Percentiles rank a stretch among this genome's conserved stretches.
phyloP scores from a whole-genome alignment of 2,329 filamentous ascomycete species.

The Dactylellina drechsleri region DNA sequence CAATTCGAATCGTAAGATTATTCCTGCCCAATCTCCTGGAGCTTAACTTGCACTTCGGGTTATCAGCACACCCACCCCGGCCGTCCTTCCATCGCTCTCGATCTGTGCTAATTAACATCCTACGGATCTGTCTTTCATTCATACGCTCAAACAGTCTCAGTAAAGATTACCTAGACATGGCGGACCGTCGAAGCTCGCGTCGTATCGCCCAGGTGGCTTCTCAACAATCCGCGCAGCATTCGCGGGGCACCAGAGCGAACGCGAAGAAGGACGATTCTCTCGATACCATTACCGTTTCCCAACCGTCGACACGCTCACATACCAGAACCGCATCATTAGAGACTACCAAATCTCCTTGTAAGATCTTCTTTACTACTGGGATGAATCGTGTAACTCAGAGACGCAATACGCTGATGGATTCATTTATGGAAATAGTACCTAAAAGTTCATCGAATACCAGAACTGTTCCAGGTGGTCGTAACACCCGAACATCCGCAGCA shows the following conservation, averaged over 20 bases:
- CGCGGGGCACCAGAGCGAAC: constrained; percentile 36
- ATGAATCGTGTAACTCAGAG: background rate
- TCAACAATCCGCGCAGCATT: constrained; percentile 31
- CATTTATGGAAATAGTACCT: constrained; percentile 11
- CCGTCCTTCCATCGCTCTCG: too few species aligned
- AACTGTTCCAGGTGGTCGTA: constrained; percentile 36
- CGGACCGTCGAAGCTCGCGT: constrained; percentile 52
- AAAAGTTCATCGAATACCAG: constrained; percentile 46
- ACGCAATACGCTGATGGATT: background rate
- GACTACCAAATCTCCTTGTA: constrained; percentile 27
- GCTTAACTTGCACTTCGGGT: too few species aligned
- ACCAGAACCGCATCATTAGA: constrained; percentile 43
- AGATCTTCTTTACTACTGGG: background rate
- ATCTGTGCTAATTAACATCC: too few species aligned
- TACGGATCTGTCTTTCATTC: too few species aligned
- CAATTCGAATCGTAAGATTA: constrained; percentile 45
- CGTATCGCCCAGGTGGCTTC: constrained; percentile 45
- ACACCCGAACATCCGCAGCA: constrained; percentile 47
- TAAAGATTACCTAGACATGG: constrained; percentile 31
- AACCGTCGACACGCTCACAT: constrained; percentile 38
- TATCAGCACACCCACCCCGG: too few species aligned
- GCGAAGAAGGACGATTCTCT: constrained; percentile 32
- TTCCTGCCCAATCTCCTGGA: too few species aligned
- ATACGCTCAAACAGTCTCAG: constrained; percentile 23
- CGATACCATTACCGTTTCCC: constrained; percentile 24